Percentiles rank a stretch among this genome's conserved stretches.
phyloP scores from a whole-genome alignment of 2,329 filamentous ascomycete species.

The Hortaea werneckii region DNA sequence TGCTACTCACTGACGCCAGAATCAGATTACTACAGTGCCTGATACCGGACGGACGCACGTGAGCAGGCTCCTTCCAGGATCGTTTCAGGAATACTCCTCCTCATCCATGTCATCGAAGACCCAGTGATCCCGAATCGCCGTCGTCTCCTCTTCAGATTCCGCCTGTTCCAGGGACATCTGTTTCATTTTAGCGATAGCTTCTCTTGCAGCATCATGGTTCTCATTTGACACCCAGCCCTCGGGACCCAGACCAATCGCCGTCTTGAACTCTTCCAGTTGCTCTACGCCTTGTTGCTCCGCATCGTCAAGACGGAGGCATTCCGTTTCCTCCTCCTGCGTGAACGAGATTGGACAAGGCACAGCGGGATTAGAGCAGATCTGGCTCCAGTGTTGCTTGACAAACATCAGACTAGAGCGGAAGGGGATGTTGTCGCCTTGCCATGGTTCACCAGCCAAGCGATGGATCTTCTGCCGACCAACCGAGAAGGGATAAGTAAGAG shows the following conservation, averaged over 20 bases:
- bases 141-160: constrained; percentile 11
- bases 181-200: constrained; percentile 15
- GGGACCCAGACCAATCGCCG: constrained; percentile 9
- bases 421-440: constrained; percentile 19
- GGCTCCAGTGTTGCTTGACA: constrained; percentile 5
- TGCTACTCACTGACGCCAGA: no score
- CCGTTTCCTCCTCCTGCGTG: constrained; percentile 5
- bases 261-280: constrained; percentile 14
- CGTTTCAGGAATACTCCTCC: constrained; percentile 21
- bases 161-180: constrained; percentile 10
- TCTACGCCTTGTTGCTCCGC: constrained; percentile 16
- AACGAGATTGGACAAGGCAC: constrained; percentile 11
- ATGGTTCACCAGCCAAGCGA: constrained; percentile 12
- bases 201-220: constrained; percentile 12
- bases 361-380: neutral
- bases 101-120: constrained; percentile 24
- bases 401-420: constrained; percentile 14
- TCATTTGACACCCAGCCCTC: constrained; percentile 18
- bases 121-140: constrained; percentile 10
- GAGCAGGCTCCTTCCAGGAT: no score
- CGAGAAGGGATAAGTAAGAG: constrained; percentile 9
- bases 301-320: constrained; percentile 13
- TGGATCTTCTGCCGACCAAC: constrained; percentile 11
- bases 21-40: no score
- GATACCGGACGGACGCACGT: no score